Conservation (phyloP, 495 filamentous ascomycete genomes). For the Podospora conica region DNA sequence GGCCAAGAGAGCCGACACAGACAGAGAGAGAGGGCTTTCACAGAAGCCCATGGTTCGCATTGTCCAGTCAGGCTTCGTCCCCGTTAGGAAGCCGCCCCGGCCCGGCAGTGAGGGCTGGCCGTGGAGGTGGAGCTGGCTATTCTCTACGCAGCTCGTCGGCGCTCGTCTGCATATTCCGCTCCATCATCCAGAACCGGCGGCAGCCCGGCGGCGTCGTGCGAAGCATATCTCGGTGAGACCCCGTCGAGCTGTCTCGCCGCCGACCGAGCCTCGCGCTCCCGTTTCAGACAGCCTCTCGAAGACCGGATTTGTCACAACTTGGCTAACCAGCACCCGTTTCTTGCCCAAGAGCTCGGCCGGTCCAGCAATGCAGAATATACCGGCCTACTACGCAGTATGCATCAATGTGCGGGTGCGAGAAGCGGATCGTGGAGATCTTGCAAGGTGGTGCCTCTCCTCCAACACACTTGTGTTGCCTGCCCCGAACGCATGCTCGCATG, state of each 20-base stretch:
- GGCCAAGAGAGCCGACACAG: neutral
- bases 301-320: neutral
- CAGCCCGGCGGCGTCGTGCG: neutral
- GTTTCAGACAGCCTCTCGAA: neutral
- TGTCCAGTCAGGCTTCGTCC: neutral
- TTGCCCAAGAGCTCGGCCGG: neutral
- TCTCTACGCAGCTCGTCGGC: neutral
- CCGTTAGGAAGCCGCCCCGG: neutral
- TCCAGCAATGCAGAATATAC: neutral
- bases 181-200: neutral
- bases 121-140: neutral
- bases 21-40: neutral
- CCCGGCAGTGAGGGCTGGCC: neutral
- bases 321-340: constrained; percentile 4
- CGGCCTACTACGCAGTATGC: constrained; percentile 10
- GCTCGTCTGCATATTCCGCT: neutral
- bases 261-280: neutral
- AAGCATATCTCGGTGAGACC: neutral
- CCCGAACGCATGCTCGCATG: constrained; percentile 8
- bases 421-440: constrained; percentile 26
- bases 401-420: constrained; percentile 7
- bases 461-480: constrained; percentile 12
- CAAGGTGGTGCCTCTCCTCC: constrained; percentile 6
- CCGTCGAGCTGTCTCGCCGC: neutral
- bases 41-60: neutral